Conservation (phyloP, 768 basidiomycete species). For the Chalciporus piperatus region DNA sequence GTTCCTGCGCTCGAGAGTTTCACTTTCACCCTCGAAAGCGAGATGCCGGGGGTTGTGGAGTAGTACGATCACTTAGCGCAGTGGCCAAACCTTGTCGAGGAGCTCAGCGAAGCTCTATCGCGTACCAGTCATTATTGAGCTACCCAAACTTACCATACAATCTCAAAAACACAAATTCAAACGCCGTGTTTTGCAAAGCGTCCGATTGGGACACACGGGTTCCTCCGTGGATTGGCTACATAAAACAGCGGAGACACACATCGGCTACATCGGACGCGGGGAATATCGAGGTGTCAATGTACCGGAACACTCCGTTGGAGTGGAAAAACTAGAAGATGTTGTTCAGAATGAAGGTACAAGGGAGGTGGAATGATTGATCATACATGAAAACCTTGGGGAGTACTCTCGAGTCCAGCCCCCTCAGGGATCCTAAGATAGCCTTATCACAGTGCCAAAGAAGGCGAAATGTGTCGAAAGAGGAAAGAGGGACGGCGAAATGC, state of each 20-base stretch:
- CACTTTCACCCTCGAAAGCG: constrained; percentile 14
- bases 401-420: constrained; percentile 22
- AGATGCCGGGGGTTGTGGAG: constrained; percentile 26
- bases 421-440: constrained; percentile 28
- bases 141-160: constrained; percentile 16
- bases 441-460: constrained; percentile 25
- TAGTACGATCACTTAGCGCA: constrained; percentile 22
- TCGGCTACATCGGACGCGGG: constrained; percentile 7
- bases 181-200: constrained; percentile 5
- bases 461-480: constrained; percentile 16
- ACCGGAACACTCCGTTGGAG: constrained; percentile 16
- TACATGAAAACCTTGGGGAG: constrained; percentile 19
- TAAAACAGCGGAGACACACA: background rate
- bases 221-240: constrained; percentile 7
- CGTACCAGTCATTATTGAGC: constrained; percentile 19
- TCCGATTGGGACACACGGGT: constrained; percentile 10
- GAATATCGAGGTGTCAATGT: constrained; percentile 19
- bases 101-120: constrained; percentile 30
- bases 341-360: constrained; percentile 19
- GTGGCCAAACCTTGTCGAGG: constrained; percentile 23
- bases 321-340: constrained; percentile 5
- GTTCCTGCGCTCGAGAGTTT: constrained; percentile 7
- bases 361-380: constrained; percentile 17
- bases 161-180: constrained; percentile 7
- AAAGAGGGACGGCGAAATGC: constrained; percentile 25